These are phyloP conservation scores for Amauroascus verrucosus DNA, from an alignment of 2,329 filamentous ascomycete species.

Conservation along the genomic window DNA sequence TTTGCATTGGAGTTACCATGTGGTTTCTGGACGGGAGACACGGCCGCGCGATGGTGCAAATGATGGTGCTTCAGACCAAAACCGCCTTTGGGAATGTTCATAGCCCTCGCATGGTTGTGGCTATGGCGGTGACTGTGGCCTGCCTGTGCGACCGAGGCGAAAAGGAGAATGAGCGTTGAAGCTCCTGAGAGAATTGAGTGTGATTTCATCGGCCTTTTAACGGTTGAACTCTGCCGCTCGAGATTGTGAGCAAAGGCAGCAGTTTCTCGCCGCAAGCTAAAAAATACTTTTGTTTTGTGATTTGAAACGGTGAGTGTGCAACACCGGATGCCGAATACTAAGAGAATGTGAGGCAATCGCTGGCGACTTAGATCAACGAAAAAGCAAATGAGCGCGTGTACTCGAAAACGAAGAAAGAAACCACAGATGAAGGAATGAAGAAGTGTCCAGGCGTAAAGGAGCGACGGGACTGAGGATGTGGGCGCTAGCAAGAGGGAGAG, in stretches of 20 bases:
- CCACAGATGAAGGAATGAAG: neutral
- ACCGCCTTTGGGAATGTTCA: neutral
- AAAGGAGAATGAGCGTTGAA: slow-evolving; percentile 29
- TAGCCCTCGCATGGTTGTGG: neutral
- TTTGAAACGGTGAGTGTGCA: no score
- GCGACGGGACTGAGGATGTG: neutral
- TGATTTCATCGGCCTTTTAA: slow-evolving; percentile 25
- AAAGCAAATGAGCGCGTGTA: neutral
- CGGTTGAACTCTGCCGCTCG: neutral
- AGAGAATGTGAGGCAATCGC: neutral
- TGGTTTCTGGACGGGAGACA: neutral
- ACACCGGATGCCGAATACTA: neutral
- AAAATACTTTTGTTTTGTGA: neutral
- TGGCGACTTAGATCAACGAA: neutral
- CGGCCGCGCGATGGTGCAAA: slow-evolving; percentile 1
- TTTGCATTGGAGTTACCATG: neutral
- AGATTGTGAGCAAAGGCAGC: neutral
- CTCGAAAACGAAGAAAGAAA: neutral
- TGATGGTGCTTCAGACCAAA: slow-evolving; percentile 12
- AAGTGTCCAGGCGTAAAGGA: slow-evolving; percentile 4
- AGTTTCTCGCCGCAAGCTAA: neutral
- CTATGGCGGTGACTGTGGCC: slow-evolving; percentile 10
- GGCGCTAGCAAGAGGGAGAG: neutral
- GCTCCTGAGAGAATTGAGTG: slow-evolving; percentile 26
- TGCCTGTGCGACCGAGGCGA: slow-evolving; percentile 23